Percentiles rank a stretch among this genome's conserved stretches.
phyloP scores from a whole-genome alignment of 306 rosid genomes.

The apple (Malus domestica) region ASM211411v1 NC_041805.1:9041501-9042000 shows the following conservation, averaged over 20 bases:
- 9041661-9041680: background rate
- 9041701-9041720: background rate
- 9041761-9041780: background rate
- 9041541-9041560: background rate
- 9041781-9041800: background rate
- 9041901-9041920: no score
- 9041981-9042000: no score
- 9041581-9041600: no score
- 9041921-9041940: no score
- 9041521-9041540: background rate
- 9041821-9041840: background rate
- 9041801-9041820: background rate
- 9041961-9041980: no score
- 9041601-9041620: background rate
- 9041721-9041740: background rate
- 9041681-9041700: background rate
- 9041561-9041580: background rate
- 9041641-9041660: background rate
- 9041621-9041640: background rate
- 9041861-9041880: no score
- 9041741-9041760: background rate
- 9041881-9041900: background rate
- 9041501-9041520: no score
- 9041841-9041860: background rate
- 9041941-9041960: no score